Conservation (phyloP, 768 basidiomycete species). For the Termitomyces sp. region DNA sequence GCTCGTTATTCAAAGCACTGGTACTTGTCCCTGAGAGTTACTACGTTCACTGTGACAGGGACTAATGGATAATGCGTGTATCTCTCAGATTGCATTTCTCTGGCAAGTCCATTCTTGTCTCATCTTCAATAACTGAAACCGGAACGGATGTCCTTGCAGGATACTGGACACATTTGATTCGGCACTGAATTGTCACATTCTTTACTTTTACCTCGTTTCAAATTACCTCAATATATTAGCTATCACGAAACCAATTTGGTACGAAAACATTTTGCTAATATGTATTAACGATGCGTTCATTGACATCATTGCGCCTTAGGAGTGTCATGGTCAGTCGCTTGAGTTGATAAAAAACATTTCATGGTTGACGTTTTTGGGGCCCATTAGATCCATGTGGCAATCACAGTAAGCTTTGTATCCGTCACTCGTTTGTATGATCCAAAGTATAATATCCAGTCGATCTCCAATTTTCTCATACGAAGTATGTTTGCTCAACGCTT, state of each 20-base stretch:
- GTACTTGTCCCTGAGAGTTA: slow-evolving; percentile 20
- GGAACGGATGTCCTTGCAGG: slow-evolving; percentile 23
- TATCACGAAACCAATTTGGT: slow-evolving; percentile 45
- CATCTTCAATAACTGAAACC: not conserved
- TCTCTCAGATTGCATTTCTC: slow-evolving; percentile 25
- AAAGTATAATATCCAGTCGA: slow-evolving; percentile 26
- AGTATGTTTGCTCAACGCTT: slow-evolving; percentile 48
- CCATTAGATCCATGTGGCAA: slow-evolving; percentile 44
- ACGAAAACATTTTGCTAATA: slow-evolving; percentile 12
- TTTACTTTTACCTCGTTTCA: slow-evolving; percentile 53
- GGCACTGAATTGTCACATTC: slow-evolving; percentile 45
- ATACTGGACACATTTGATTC: slow-evolving; percentile 53
- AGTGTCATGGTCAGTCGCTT: slow-evolving; percentile 41
- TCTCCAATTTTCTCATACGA: slow-evolving; percentile 45
- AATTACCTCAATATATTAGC: slow-evolving; percentile 48
- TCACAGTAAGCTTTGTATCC: slow-evolving; percentile 36
- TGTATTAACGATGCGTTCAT: not conserved
- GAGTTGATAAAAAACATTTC: not conserved
- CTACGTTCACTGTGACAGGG: not conserved
- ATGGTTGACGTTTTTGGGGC: not conserved
- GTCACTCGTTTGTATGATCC: not conserved
- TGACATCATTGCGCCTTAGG: slow-evolving; percentile 24
- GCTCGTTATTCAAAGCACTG: slow-evolving; percentile 26
- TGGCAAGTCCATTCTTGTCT: slow-evolving; percentile 18
- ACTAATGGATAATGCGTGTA: not conserved